Evolutionary conservation across 805 yeast species (phyloP).

Genomic region (Lipomyces spencermartinsiae): DNA sequence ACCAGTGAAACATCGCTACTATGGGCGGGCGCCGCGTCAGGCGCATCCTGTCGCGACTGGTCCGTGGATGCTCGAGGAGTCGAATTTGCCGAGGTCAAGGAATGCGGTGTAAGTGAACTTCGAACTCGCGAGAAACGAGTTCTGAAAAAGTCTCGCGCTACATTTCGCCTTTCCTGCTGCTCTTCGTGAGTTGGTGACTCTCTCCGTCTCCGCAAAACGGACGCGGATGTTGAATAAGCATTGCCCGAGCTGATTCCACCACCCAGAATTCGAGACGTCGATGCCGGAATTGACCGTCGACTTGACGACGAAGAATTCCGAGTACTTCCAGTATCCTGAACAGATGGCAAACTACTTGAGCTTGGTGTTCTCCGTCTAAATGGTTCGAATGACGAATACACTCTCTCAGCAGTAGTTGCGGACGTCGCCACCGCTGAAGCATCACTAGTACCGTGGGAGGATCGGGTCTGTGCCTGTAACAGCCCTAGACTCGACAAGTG

Average conservation of each 20-base stretch:
- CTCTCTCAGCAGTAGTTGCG: slow-evolving; percentile 3
- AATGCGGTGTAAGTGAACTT: slow-evolving; percentile 15
- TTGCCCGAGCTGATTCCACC: neutral
- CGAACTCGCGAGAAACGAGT: slow-evolving; percentile 28
- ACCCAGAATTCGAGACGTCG: slow-evolving; percentile 18
- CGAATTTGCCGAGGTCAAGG: neutral
- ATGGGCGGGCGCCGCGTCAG: slow-evolving; percentile 1
- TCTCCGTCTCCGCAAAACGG: slow-evolving; percentile 10
- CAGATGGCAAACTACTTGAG: neutral
- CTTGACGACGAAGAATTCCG: neutral
- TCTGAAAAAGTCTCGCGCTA: slow-evolving; percentile 18
- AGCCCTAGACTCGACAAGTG: slow-evolving; percentile 25
- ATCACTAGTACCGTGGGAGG: neutral
- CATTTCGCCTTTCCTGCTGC: slow-evolving; percentile 5
- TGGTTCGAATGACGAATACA: slow-evolving; percentile 8
- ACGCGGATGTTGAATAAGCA: slow-evolving; percentile 1
- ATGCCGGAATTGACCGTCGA: slow-evolving; percentile 9
- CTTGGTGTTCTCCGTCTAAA: slow-evolving; percentile 13
- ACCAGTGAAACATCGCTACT: slow-evolving; percentile 17
- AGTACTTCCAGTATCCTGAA: neutral
- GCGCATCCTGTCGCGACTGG: neutral
- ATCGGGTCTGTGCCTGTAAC: slow-evolving; percentile 8
- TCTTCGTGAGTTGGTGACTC: slow-evolving; percentile 9
- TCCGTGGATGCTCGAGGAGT: slow-evolving; percentile 5
- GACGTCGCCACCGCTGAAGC: slow-evolving; percentile 3